Percentiles rank a stretch among this genome's conserved stretches.
phyloP scores from a whole-genome alignment of 768 basidiomycete genomes.

The Leccinum truebloodii region DNA sequence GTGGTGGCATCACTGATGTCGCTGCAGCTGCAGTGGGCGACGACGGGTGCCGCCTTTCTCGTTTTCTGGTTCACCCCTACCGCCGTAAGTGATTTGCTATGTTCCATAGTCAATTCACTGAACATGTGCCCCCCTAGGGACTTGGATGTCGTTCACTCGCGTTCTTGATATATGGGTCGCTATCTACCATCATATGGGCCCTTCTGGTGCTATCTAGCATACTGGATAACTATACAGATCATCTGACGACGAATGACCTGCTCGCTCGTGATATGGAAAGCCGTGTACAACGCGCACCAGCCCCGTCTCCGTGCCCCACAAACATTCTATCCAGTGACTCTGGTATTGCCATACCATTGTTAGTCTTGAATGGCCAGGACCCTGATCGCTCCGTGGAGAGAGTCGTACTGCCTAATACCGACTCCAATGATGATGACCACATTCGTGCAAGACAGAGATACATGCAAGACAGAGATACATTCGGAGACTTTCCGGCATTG shows the following conservation, averaged over 20 bases:
- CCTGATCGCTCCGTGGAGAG: background rate
- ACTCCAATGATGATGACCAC: background rate
- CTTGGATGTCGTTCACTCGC: conserved; percentile 33
- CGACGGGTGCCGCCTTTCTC: conserved; percentile 28
- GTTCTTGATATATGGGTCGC: background rate
- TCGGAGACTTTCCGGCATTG: background rate
- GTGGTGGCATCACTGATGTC: background rate
- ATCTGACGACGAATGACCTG: background rate
- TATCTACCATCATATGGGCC: conserved; percentile 29
- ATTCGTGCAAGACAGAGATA: background rate
- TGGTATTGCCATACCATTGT: background rate
- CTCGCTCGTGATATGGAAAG: background rate
- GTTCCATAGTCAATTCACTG: background rate
- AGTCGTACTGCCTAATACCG: background rate
- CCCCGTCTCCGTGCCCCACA: background rate
- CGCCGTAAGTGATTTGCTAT: conserved; percentile 1
- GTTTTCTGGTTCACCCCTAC: conserved; percentile 32
- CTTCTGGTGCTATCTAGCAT: conserved; percentile 29
- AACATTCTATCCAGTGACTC: too few species aligned
- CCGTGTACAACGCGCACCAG: background rate
- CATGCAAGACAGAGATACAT: background rate
- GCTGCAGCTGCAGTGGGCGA: conserved; percentile 29
- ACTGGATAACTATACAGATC: background rate
- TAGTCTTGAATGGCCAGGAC: background rate
- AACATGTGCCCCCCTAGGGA: conserved; percentile 5